Base-by-base conservation (phyloP, 768 basidiomycete species). In the Candolleomyces efflorescens region DNA sequence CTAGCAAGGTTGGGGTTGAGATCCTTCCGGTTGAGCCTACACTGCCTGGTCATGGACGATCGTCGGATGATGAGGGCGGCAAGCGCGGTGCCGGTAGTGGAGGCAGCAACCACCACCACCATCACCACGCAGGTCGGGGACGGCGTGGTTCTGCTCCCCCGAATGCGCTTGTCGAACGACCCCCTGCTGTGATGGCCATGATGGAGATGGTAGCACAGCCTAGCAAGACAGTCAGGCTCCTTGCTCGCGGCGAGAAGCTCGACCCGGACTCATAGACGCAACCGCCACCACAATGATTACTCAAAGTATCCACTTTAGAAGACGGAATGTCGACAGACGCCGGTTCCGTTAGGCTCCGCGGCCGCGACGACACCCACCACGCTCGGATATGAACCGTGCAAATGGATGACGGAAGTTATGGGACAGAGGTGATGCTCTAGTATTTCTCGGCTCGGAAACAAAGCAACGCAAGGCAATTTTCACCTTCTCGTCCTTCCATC, bases 241-340 rank as follows among this genome's bases (percentile, higher is more conserved):
- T 93, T 59, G 89, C 91, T 1, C 83, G 91, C 12, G 91, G 91
- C 32, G 91, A 93, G 78, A 91, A 92, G 70, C 71, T 93, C 54
- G 90, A 93, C 44, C 74, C 76, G n/a, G 72, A 68, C 44, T 51
- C 49, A 51, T 51, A 51, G 27, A 51, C 10, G 13, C 15, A 18
- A 36, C 24, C 17, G 1, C 41, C 17, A 43, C 41, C 9, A 39
- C 38, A 39, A 9, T 39, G 9, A 43, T 13, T 32, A 11, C 32
- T 32, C 32, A 5, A 32, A 32, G 32, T 32, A 32, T 11, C 32
- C 32, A 32, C 11, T 32, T 32, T 32, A 32, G 32, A 32, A 32
- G 32, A 32, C 5, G 32, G 32, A 32, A 32, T 32, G 32, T 32
- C 32, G 32, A 32, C 32, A 32, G 32, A 32, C 32, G 32, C 32